phyloP scores from a whole-genome alignment of 148 eudicot genomes.

The Drosera capensis region DNA sequence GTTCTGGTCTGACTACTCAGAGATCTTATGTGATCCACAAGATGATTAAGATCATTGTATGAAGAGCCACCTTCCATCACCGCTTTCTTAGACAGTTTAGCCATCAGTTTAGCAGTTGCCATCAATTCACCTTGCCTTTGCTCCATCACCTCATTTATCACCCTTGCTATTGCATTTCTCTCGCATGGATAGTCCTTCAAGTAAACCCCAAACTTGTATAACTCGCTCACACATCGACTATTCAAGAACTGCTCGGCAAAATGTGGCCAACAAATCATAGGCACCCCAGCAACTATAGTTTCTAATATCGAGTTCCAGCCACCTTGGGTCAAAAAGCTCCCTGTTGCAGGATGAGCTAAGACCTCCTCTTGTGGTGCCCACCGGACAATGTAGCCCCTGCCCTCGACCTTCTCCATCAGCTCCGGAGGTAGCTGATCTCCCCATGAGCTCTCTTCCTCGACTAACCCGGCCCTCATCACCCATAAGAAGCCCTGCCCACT shows the following conservation, averaged over 20 bases:
- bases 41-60: no score
- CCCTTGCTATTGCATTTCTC: conserved; percentile 10
- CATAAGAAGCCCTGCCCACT: conserved; percentile 12
- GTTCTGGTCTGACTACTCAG: no score
- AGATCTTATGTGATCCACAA: no score
- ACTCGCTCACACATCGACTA: conserved; percentile 12
- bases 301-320: conserved; percentile 27
- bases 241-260: conserved; percentile 21
- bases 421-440: not conserved
- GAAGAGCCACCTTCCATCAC: conserved; percentile 15
- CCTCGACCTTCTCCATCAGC: conserved; percentile 6
- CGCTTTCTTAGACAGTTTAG: conserved; percentile 10
- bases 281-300: conserved; percentile 19
- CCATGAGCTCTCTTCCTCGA: no score
- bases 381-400: conserved; percentile 13
- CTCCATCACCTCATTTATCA: conserved; percentile 17
- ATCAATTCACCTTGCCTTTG: conserved; percentile 7
- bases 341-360: conserved; percentile 13
- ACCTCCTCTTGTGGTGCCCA: conserved; percentile 31
- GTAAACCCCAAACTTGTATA: conserved; percentile 18
- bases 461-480: conserved; percentile 14
- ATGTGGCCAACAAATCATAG: conserved; percentile 23
- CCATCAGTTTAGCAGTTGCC: not conserved
- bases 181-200: conserved; percentile 16
- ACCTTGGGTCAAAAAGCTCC: conserved; percentile 21